These are phyloP conservation scores for Catharanthus roseus DNA, from an alignment of 257 asterid genomes.

Conservation along the genomic window DNA sequence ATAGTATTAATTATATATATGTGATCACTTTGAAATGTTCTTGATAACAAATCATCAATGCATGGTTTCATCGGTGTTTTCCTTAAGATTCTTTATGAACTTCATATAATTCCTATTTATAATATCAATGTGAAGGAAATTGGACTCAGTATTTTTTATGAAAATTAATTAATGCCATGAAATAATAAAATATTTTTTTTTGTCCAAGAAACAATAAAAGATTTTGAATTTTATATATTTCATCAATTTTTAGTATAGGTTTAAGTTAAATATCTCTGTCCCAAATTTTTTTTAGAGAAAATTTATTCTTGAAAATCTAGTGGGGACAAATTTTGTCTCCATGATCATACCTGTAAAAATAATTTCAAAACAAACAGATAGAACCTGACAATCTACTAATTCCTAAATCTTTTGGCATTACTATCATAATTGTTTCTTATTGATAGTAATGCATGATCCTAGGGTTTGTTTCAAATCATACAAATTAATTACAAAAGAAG, in stretches of 20 bases:
- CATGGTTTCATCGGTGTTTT: background rate
- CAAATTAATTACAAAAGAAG: too few species aligned
- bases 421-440: slow-evolving; percentile 7
- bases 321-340: slow-evolving; percentile 3
- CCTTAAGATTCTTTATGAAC: background rate
- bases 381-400: slow-evolving; percentile 13
- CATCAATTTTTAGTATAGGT: background rate
- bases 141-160: background rate
- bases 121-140: background rate
- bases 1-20: too few species aligned
- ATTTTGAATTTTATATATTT: background rate
- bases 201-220: background rate
- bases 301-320: background rate
- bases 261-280: background rate
- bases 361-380: slow-evolving; percentile 11
- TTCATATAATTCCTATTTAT: too few species aligned
- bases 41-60: too few species aligned
- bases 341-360: background rate
- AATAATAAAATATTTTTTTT: too few species aligned
- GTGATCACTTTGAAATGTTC: too few species aligned
- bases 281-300: too few species aligned
- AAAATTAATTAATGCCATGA: background rate
- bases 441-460: too few species aligned
- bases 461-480: too few species aligned
- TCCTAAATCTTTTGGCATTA: slow-evolving; percentile 9